phyloP scores from a whole-genome alignment of 768 basidiomycete genomes.

The Royoungia palumana region DNA sequence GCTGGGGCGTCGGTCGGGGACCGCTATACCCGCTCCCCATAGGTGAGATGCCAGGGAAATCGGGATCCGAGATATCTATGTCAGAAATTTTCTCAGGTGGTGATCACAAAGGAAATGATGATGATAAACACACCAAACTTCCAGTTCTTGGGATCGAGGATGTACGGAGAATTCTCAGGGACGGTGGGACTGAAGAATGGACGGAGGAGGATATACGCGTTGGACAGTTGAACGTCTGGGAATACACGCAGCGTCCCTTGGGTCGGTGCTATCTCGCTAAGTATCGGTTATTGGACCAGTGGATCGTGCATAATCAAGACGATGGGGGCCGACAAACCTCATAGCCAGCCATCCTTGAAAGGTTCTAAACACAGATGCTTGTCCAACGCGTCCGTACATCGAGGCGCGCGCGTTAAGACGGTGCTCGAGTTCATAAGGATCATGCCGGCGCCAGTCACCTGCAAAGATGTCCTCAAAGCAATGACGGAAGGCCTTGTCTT shows the following conservation, averaged over 20 bases:
- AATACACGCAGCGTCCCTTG: conserved; percentile 70
- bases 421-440: conserved; percentile 61
- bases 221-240: conserved; percentile 62
- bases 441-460: conserved; percentile 62
- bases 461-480: conserved; percentile 61
- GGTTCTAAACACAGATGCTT: conserved; percentile 53
- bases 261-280: conserved; percentile 60
- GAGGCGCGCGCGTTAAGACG: conserved; percentile 60
- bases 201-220: conserved; percentile 68
- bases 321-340: conserved; percentile 39
- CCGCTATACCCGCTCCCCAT: conserved; percentile 28
- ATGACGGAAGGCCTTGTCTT: conserved; percentile 53
- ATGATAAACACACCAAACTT: conserved; percentile 37
- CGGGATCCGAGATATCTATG: conserved; percentile 43
- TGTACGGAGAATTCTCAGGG: conserved; percentile 37
- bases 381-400: conserved; percentile 55
- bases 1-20: conserved; percentile 48
- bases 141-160: conserved; percentile 53
- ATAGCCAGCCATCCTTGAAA: conserved; percentile 80
- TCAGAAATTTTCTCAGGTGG: conserved; percentile 5
- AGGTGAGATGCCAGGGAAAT: conserved; percentile 50
- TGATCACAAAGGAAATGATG: conserved; percentile 20
- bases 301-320: neutral
- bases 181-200: no score
- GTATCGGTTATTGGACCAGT: neutral